A percentile compares a stretch with the other conserved stretches of the same genome.
phyloP scores from a whole-genome alignment of 371 early-diverging fungal species.

The Mucor saturninus region DNA sequence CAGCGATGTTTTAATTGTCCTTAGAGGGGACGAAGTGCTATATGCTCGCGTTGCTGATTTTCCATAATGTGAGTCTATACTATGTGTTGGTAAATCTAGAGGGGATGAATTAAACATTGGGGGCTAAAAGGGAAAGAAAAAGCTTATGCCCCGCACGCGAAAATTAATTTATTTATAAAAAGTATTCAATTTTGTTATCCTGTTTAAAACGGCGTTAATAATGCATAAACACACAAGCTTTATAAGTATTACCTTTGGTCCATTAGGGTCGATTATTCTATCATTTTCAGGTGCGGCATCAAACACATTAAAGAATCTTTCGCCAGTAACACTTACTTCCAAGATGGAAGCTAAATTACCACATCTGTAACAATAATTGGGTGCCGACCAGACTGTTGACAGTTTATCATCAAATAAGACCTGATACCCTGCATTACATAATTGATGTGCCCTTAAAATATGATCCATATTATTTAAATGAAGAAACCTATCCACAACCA shows the following conservation, averaged over 20 bases:
- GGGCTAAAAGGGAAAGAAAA: neutral
- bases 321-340: slow-evolving; percentile 83
- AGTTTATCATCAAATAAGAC: slow-evolving; percentile 87
- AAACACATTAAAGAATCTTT: slow-evolving; percentile 89
- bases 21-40: slow-evolving; percentile 32
- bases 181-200: slow-evolving; percentile 22
- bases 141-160: too few species aligned
- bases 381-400: slow-evolving; percentile 91
- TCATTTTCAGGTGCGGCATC: slow-evolving; percentile 88
- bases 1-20: slow-evolving; percentile 49
- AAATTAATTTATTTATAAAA: slow-evolving; percentile 5
- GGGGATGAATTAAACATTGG: slow-evolving; percentile 43
- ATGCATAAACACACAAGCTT: neutral
- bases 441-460: slow-evolving; percentile 94
- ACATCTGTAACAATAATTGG: slow-evolving; percentile 95
- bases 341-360: slow-evolving; percentile 94
- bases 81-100: slow-evolving; percentile 47
- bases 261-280: slow-evolving; percentile 26
- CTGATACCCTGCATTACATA: slow-evolving; percentile 96
- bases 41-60: slow-evolving; percentile 40
- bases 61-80: slow-evolving; percentile 39
- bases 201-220: neutral
- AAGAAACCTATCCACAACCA: slow-evolving; percentile 85
- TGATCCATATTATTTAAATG: slow-evolving; percentile 86
- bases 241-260: slow-evolving; percentile 3